Percentiles rank a stretch among this genome's conserved stretches.
Evolutionary conservation across 768 basidiomycete species (phyloP).

Genomic region (Tephrocybe sp.): DNA sequence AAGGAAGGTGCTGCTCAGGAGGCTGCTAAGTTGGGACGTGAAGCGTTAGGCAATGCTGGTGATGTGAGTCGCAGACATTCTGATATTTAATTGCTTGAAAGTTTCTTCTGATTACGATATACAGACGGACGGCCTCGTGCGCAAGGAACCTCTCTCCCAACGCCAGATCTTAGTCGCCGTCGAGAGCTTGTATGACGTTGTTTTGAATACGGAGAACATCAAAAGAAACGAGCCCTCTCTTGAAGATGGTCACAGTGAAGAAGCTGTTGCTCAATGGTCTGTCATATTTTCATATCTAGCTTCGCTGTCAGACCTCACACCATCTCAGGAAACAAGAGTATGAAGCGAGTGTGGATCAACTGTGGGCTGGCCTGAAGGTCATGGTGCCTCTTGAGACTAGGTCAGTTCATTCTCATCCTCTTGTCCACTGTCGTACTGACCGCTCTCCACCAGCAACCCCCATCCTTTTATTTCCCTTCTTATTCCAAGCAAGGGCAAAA

Average conservation of each 20-base stretch:
- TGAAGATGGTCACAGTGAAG: conserved; percentile 59
- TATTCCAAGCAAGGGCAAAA: conserved; percentile 88
- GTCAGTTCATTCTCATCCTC: conserved; percentile 36
- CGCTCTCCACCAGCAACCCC: conserved; percentile 60
- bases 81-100: not conserved
- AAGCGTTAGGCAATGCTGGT: conserved; percentile 63
- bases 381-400: conserved; percentile 93
- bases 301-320: not conserved
- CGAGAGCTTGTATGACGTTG: conserved; percentile 83
- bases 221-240: conserved; percentile 72
- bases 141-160: conserved; percentile 72
- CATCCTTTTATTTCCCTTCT: conserved; percentile 97
- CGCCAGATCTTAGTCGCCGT: conserved; percentile 77
- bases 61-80: conserved; percentile 38
- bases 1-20: conserved; percentile 65
- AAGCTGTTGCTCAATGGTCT: conserved; percentile 44
- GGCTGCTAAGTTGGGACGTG: conserved; percentile 73
- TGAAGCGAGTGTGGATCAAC: conserved; percentile 55
- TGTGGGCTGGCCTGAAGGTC: conserved; percentile 85
- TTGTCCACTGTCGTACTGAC: not conserved
- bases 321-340: conserved; percentile 55
- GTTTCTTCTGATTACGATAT: not conserved
- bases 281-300: conserved; percentile 16
- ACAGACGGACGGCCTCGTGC: conserved; percentile 63
- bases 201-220: conserved; percentile 83